These are phyloP conservation scores for Cladosporium sp. DNA, from an alignment of 2,329 filamentous ascomycete species.

Conservation along the genomic window DNA sequence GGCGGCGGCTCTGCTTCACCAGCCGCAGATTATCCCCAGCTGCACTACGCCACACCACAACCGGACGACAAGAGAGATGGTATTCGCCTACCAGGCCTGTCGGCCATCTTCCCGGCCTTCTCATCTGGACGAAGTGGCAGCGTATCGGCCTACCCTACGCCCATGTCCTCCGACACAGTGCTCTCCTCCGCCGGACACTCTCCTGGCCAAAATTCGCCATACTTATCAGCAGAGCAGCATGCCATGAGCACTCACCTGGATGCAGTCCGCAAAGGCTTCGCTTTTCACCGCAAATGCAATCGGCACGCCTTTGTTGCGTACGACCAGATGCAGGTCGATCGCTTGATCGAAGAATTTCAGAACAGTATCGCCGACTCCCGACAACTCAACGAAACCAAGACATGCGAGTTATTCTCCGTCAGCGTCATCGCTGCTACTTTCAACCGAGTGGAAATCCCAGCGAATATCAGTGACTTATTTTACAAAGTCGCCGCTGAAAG, in stretches of 20 bases:
- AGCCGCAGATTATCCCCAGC: neutral
- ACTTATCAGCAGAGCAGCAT: conserved; percentile 4
- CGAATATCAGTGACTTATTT: neutral
- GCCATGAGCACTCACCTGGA: conserved; percentile 11
- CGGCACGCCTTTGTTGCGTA: neutral
- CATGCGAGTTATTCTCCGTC: conserved; percentile 9
- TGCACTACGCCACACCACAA: neutral
- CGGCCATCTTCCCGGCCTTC: conserved; percentile 10
- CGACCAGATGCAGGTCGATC: neutral
- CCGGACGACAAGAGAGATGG: neutral
- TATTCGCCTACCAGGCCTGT: conserved; percentile 5
- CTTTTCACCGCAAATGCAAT: conserved; percentile 15
- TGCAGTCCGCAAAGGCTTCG: conserved; percentile 6
- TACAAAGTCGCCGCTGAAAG: conserved; percentile 2
- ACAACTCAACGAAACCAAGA: neutral
- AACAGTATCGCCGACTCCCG: neutral
- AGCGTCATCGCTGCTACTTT: conserved; percentile 5
- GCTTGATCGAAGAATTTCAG: conserved; percentile 5
- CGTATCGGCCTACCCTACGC: conserved; percentile 7
- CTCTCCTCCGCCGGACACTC: neutral
- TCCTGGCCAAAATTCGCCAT: neutral
- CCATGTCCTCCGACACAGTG: neutral
- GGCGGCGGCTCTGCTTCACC: neutral
- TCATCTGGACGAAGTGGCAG: neutral
- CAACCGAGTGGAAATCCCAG: conserved; percentile 12